These are phyloP conservation scores for Fusarium sp. DNA, from an alignment of 2,329 filamentous ascomycete species.

Conservation along the genomic window DNA sequence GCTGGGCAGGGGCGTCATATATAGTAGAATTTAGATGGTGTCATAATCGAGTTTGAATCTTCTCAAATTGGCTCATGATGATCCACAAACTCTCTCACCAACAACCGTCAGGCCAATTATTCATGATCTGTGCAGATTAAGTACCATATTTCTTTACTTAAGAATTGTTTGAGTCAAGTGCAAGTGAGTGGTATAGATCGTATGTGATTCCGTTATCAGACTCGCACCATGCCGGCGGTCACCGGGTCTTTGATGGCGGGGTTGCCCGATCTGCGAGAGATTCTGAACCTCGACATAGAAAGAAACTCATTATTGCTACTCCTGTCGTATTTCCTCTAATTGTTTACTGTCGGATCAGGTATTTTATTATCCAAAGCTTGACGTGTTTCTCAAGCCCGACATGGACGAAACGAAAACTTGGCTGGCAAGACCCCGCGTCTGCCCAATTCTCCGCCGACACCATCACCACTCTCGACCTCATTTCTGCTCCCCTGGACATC, in stretches of 20 bases:
- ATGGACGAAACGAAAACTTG: background rate
- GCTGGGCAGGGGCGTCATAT: background rate
- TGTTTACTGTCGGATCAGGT: fast-evolving
- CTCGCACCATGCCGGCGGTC: background rate
- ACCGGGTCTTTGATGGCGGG: background rate
- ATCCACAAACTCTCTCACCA: background rate
- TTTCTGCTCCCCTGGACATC: background rate
- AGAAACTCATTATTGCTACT: fast-evolving
- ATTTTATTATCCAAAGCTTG: background rate
- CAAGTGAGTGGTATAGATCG: background rate
- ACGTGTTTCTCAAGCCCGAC: background rate
- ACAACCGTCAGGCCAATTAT: background rate
- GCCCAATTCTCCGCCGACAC: background rate
- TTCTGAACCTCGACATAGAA: background rate
- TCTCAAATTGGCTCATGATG: background rate
- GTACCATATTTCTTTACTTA: background rate
- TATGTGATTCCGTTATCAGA: background rate
- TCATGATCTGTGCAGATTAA: background rate
- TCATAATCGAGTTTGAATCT: background rate
- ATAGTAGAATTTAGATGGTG: slow-evolving; percentile 1
- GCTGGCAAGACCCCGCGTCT: background rate
- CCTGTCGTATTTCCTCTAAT: fast-evolving
- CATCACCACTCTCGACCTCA: background rate
- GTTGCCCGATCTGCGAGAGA: too few relatives aligned
- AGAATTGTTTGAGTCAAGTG: background rate